Percentiles rank a stretch among this genome's conserved stretches.
Evolutionary conservation across 495 filamentous ascomycete genomes (phyloP).

Genomic region (Podospora didyma): DNA sequence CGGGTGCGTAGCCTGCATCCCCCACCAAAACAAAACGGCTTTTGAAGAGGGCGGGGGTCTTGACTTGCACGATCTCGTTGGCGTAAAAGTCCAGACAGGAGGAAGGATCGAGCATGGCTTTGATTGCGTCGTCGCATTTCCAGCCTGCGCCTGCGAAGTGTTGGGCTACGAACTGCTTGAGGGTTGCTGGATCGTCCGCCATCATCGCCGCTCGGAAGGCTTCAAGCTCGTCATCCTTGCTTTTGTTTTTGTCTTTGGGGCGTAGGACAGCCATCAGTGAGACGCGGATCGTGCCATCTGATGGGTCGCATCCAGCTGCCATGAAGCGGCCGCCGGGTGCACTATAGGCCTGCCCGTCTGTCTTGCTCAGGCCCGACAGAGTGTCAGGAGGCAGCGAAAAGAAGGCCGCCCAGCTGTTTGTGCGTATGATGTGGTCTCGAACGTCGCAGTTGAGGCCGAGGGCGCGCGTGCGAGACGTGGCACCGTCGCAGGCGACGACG

Average conservation of each 20-base stretch:
- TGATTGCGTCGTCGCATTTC: conserved; percentile 33
- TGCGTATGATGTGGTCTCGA: conserved; percentile 32
- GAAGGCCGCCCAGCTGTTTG: conserved; percentile 39
- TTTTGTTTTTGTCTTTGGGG: conserved; percentile 16
- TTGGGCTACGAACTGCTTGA: conserved; percentile 37
- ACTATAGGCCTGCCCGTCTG: conserved; percentile 32
- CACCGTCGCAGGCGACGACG: conserved; percentile 47
- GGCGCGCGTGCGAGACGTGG: conserved; percentile 44
- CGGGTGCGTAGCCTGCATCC: conserved; percentile 41
- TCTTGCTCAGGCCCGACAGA: conserved; percentile 24
- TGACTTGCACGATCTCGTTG: conserved; percentile 44
- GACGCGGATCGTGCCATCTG: conserved; percentile 26
- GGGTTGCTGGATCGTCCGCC: conserved; percentile 33
- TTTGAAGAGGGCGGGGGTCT: conserved; percentile 23
- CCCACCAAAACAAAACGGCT: conserved; percentile 39
- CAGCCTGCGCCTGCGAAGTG: conserved; percentile 40
- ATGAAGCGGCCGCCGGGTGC: conserved; percentile 35
- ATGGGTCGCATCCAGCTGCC: conserved; percentile 27
- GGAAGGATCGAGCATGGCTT: conserved; percentile 28
- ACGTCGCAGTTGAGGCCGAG: conserved; percentile 39
- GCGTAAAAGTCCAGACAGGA: conserved; percentile 45
- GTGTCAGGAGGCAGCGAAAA: conserved; percentile 37
- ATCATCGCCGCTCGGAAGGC: conserved; percentile 36
- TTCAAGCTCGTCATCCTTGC: conserved; percentile 19
- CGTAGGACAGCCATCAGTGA: neutral